Evolutionary conservation across 2,329 filamentous ascomycete genomes (phyloP), one percentile per base, ranked within the genome.

Genomic region (Acrodontium crateriforme): DNA sequence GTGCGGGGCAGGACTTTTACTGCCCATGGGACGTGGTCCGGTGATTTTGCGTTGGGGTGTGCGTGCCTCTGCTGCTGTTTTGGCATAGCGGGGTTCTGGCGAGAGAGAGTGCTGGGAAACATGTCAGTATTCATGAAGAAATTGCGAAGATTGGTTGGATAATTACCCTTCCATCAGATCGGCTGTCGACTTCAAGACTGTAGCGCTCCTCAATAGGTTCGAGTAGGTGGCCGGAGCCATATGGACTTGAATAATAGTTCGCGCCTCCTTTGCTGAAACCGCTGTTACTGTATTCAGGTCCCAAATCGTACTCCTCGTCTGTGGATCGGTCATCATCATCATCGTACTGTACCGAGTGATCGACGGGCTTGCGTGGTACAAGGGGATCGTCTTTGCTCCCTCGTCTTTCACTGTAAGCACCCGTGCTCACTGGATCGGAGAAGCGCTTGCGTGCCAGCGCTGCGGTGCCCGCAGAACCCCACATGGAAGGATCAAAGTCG

Each of bases 361-460:
- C n/a, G n/a, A n/a, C n/a, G n/a, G n/a, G n/a, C n/a, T n/a, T n/a
- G n/a, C n/a, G n/a, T 18, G 71, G 71, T 13, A 76, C 54, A 24
- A 76, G 53, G 5, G 71, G 71, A 0, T 68, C 70, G 13, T 71
- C 63, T 31, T 73, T 67, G 31, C 55, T 56, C 32, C 67, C 49
- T 44, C 69, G 69, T 10, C 65, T 60, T n/a, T 63, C 27, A 21
- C 31, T 33, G 26, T 35, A 31, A 26, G 24, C 25, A 60, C 25
- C 66, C 9, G 39, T 38, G 32, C 47, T 46, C 14, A 37, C 32
- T 1, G 47, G 47, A 19, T 41, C 47, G 13, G 39, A 41, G 12
- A 52, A 28, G n/a, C 47, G 44, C 24, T 46, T 44, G 12, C 46
- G 41, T 15, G 46, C 44, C 22, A 52, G 33, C 2, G 46, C 48